Percentiles rank a stretch among this genome's conserved stretches.
phyloP scores from a whole-genome alignment of 163 green algal species.

The Volvox carteri region DNA sequence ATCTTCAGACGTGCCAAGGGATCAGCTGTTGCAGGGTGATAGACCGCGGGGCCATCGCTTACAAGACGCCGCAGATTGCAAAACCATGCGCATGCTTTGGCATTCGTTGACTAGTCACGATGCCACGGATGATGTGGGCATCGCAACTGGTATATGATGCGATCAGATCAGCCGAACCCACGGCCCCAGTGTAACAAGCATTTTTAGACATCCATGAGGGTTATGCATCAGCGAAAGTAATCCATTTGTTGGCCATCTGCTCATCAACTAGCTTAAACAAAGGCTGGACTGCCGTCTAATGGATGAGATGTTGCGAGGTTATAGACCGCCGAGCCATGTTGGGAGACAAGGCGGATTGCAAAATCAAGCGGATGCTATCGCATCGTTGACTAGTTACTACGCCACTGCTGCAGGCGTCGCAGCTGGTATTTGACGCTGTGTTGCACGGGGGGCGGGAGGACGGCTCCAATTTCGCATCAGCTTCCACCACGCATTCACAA shows the following conservation, averaged over 20 bases:
- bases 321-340: conserved; percentile 21
- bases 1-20: too few relatives aligned
- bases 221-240: too few relatives aligned
- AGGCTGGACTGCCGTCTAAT: too few relatives aligned
- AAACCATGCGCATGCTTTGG: neutral
- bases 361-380: neutral
- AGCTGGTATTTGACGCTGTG: conserved; percentile 39
- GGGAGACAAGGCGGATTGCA: conserved; percentile 9
- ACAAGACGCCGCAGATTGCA: conserved; percentile 14
- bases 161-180: too few relatives aligned
- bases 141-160: conserved; percentile 28
- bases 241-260: too few relatives aligned
- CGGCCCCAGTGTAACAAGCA: too few relatives aligned
- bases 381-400: conserved; percentile 13
- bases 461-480: too few relatives aligned
- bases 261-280: too few relatives aligned
- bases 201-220: too few relatives aligned
- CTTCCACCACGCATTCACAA: too few relatives aligned
- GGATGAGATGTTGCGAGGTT: conserved; percentile 17
- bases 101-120: conserved; percentile 38
- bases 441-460: too few relatives aligned
- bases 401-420: neutral
- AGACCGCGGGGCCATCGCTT: conserved; percentile 6
- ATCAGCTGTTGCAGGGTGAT: conserved; percentile 28
- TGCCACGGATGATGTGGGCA: neutral